Evolutionary conservation across 805 yeast species (phyloP).

Genomic region (Wickerhamomyces alni): DNA sequence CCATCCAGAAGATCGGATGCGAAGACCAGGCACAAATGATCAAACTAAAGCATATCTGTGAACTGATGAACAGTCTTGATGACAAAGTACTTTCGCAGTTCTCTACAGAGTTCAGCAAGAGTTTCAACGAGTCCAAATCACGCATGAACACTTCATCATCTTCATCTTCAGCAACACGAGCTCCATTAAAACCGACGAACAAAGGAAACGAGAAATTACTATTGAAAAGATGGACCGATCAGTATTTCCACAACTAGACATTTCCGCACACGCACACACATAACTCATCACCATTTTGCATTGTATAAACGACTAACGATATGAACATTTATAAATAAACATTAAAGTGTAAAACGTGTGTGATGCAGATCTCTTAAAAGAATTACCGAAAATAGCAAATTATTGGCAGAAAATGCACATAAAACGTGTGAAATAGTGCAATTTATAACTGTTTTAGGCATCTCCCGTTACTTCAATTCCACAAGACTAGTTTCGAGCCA

Average conservation of each 20-base stretch:
- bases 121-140: not conserved
- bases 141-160: not conserved
- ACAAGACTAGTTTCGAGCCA: no score
- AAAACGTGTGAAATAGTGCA: no score
- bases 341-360: no score
- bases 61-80: constrained; percentile 11
- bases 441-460: no score
- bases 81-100: constrained; percentile 9
- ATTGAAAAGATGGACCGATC: constrained; percentile 44
- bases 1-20: constrained; percentile 3
- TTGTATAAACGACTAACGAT: not conserved
- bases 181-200: constrained; percentile 9
- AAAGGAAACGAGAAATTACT: constrained; percentile 35
- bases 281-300: not conserved
- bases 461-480: no score
- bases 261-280: no score
- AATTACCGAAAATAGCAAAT: no score
- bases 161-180: not conserved
- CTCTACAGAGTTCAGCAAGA: constrained; percentile 4
- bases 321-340: no score
- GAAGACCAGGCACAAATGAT: constrained; percentile 10
- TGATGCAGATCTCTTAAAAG: no score
- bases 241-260: constrained; percentile 16
- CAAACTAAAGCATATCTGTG: constrained; percentile 12
- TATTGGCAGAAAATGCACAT: no score